Conservation (phyloP, 257 asterid genomes). For the Buddleja alternifolia region DNA sequence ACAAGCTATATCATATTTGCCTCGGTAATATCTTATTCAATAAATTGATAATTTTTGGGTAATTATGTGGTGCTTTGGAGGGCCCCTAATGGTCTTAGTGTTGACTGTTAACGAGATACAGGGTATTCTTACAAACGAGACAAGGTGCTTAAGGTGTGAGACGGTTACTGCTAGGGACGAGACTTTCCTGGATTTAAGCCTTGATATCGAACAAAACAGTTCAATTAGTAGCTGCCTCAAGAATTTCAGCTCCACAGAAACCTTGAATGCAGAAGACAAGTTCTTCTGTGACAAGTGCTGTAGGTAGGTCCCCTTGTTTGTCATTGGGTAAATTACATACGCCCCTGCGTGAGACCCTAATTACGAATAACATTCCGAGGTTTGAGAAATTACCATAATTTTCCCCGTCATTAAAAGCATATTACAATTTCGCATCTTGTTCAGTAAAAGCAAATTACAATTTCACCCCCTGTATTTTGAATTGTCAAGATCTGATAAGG, state of each 20-base stretch:
- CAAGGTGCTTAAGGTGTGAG: conserved; percentile 85
- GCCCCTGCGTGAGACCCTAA: no score
- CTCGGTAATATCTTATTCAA: not conserved
- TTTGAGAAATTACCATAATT: no score
- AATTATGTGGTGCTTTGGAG: conserved; percentile 1
- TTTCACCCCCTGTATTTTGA: no score
- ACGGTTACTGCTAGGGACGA: conserved; percentile 96
- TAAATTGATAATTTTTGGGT: not conserved
- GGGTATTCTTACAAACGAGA: conserved; percentile 93
- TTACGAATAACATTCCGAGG: no score
- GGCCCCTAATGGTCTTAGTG: no score
- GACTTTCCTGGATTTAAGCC: conserved; percentile 86
- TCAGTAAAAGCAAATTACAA: no score
- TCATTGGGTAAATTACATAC: not conserved
- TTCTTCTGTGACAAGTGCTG: conserved; percentile 62
- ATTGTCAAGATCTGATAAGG: no score
- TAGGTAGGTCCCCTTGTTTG: conserved; percentile 35
- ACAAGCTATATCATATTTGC: not conserved
- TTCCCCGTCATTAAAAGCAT: no score
- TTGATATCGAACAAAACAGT: conserved; percentile 93
- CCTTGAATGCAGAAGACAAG: conserved; percentile 55
- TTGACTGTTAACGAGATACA: conserved; percentile 37
- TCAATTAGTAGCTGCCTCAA: conserved; percentile 95
- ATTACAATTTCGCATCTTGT: no score
- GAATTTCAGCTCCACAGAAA: conserved; percentile 93